Evolutionary conservation across 2,329 filamentous ascomycete genomes (phyloP).

Genomic region (Pseudogymnoascus sp.): DNA sequence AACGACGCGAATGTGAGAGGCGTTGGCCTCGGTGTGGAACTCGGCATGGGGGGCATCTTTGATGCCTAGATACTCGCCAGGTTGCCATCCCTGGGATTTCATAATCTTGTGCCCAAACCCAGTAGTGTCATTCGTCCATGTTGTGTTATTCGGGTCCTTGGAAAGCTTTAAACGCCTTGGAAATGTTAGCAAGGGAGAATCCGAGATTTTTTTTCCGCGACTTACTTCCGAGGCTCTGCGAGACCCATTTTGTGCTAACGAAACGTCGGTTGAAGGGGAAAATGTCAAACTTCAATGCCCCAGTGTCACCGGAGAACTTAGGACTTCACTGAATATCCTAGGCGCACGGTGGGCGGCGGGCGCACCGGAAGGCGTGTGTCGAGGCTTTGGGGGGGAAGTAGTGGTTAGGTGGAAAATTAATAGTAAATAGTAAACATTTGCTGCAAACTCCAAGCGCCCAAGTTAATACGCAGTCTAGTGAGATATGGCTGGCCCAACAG

Average conservation of each 20-base stretch:
- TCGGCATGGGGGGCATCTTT: conserved; percentile 65
- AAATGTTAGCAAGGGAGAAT: conserved; percentile 19
- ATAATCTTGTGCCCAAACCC: conserved; percentile 88
- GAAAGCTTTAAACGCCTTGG: conserved; percentile 55
- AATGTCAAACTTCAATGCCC: conserved; percentile 13
- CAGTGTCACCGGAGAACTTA: conserved; percentile 17
- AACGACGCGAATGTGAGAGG: conserved; percentile 74
- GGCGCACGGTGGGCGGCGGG: conserved; percentile 9
- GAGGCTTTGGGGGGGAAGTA: neutral
- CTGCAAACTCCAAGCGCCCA: conserved; percentile 2
- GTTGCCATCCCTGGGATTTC: conserved; percentile 80
- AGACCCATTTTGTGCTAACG: conserved; percentile 50
- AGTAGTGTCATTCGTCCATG: conserved; percentile 75
- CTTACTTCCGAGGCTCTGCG: conserved; percentile 58
- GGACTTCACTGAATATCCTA: conserved; percentile 11
- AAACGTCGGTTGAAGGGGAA: conserved; percentile 8
- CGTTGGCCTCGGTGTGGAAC: conserved; percentile 70
- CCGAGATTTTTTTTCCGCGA: conserved; percentile 16
- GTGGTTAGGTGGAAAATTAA: neutral
- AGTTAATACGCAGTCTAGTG: neutral
- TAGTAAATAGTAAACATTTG: neutral
- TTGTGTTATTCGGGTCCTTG: conserved; percentile 90
- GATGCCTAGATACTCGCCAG: conserved; percentile 74
- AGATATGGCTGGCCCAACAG: neutral
- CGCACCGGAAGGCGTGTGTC: neutral